Evolutionary conservation across 768 basidiomycete species (phyloP).

Genomic region (Suillus plorans): DNA sequence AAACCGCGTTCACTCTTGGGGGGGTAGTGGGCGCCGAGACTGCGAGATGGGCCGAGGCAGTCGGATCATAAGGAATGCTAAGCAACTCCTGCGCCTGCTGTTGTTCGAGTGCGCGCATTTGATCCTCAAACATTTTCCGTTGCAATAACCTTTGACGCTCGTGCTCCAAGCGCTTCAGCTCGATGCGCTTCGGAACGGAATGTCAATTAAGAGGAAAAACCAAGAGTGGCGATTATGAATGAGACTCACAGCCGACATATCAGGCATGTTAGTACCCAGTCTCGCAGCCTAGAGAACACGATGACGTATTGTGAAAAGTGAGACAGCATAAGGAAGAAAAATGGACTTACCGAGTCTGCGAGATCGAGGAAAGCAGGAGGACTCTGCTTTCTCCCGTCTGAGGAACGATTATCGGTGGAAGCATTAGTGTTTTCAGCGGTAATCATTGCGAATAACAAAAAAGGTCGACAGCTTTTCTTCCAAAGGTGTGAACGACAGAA

Average conservation of each 20-base stretch:
- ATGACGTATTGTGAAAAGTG: constrained; percentile 13
- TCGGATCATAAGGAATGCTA: constrained; percentile 66
- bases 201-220: constrained; percentile 12
- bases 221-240: background rate
- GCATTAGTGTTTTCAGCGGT: constrained; percentile 68
- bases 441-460: constrained; percentile 62
- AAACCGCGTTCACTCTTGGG: constrained; percentile 71
- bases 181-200: constrained; percentile 61
- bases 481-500: constrained; percentile 39
- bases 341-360: constrained; percentile 78
- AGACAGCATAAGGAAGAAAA: background rate
- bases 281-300: constrained; percentile 62
- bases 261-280: constrained; percentile 83
- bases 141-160: constrained; percentile 86
- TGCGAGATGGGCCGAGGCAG: constrained; percentile 63
- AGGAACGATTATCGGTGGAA: constrained; percentile 69
- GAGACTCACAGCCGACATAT: constrained; percentile 75
- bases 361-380: constrained; percentile 92
- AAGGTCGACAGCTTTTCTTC: constrained; percentile 50
- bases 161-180: constrained; percentile 82
- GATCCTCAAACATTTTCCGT: constrained; percentile 91
- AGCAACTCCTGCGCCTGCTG: constrained; percentile 88
- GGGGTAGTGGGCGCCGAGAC: constrained; percentile 89
- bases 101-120: constrained; percentile 91
- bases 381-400: constrained; percentile 78